Base-by-base conservation (phyloP, 2,329 filamentous ascomycete genomes). In the Epichloe gansuensis region DNA sequence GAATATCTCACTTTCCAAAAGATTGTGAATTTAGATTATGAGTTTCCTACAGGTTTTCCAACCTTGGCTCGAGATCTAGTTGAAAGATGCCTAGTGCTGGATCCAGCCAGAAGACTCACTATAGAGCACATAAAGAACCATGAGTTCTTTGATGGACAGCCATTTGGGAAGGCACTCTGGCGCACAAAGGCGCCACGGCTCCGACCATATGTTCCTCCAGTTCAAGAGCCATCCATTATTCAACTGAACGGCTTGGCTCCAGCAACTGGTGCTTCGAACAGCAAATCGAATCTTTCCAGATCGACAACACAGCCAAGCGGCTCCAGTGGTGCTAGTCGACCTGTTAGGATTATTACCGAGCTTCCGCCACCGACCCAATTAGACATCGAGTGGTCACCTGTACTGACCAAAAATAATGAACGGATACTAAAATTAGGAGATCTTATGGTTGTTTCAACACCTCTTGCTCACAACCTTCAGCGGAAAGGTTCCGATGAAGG, bases 1-100 rank as follows among this genome's bases (percentile, higher is more conserved):
- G 93, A 98, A 66, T 98, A 97, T 63, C 78, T 93, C 64, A 98
- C 93, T 0, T 98, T 98, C 65, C 93, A 98, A 67, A 98, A 97
- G 70, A 98, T 98, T 64, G 88, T 98, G 51, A 85, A 80, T 35
- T 75, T 98, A 44, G 91, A 98, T 52, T 98, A 97, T 65, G 86
- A 91, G 46, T 98, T 97, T 58, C 93, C 93, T 0, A 71, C 81
- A 31, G 90, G 89, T 1, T 98, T 98, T 61, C 93, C 93, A 2
- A 74, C 83, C 5, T 80, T 89, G 2, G 93, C 93, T 21, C 83
- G 84, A 55, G 93, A 98, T 67, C 75, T 98, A 15, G 85, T 98
- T 1, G 91, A 97, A 67, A 80, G 93, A 56, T 81, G 95, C 45
- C 74, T 98, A 13, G 91, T 98, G 1, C 74, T 96, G 39, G 93